Evolutionary conservation across 1,284 basidiomycete genomes (phyloP).

Genomic region (Papiliotrema fonsecae): DNA sequence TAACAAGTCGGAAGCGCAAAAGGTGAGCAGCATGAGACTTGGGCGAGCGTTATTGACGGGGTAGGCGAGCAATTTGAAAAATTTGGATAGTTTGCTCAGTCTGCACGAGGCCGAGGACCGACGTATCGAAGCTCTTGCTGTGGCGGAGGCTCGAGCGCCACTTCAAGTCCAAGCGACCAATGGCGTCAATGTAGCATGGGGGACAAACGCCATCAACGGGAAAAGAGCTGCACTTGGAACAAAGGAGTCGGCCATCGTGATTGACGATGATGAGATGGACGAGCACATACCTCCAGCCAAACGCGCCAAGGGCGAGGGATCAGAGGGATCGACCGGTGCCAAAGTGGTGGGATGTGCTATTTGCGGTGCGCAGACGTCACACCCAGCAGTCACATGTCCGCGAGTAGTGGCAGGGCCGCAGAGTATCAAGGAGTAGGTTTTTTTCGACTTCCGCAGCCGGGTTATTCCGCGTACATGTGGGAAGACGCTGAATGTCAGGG

Average conservation of each 20-base stretch:
- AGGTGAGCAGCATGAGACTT: neutral
- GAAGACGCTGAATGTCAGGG: neutral
- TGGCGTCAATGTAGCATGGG: too few relatives aligned
- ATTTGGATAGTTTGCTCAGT: too few relatives aligned
- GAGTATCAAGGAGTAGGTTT: constrained; percentile 11
- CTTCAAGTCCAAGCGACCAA: too few relatives aligned
- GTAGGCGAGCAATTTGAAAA: too few relatives aligned
- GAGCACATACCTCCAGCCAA: neutral
- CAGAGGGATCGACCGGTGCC: neutral
- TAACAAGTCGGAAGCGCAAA: neutral
- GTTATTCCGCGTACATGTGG: neutral
- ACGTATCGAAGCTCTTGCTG: too few relatives aligned
- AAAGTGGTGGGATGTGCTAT: constrained; percentile 8
- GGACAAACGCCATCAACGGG: too few relatives aligned
- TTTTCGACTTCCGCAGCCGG: neutral
- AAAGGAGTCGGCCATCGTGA: neutral
- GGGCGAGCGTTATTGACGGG: too few relatives aligned
- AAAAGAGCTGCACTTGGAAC: neutral
- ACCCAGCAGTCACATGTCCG: constrained; percentile 10
- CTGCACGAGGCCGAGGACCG: too few relatives aligned
- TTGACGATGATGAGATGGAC: neutral
- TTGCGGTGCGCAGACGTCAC: constrained; percentile 5
- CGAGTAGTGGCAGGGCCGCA: constrained; percentile 13
- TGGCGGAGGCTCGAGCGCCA: too few relatives aligned
- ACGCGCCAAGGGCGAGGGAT: neutral